These are phyloP conservation scores for Mariannaea elegans DNA, from an alignment of 2,329 filamentous ascomycete genomes.

Conservation along the genomic window DNA sequence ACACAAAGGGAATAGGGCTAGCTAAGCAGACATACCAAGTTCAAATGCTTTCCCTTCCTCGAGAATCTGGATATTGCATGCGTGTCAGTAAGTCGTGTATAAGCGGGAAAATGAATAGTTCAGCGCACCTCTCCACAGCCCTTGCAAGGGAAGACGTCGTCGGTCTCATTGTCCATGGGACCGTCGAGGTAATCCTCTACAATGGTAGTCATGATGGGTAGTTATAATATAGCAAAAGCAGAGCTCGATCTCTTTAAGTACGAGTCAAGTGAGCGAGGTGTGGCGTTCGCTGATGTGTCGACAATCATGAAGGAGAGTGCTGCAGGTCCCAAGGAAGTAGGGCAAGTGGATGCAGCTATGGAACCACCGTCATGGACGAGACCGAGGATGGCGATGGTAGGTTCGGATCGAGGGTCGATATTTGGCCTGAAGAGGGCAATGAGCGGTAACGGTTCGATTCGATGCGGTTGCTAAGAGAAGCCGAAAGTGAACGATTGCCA, in stretches of 20 bases:
- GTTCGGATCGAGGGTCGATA: conserved; percentile 24
- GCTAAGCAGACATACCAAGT: conserved; percentile 72
- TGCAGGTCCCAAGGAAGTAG: conserved; percentile 32
- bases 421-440: conserved; percentile 20
- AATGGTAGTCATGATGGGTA: conserved; percentile 54
- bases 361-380: conserved; percentile 37
- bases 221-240: conserved; percentile 19
- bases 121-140: conserved; percentile 84
- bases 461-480: conserved; percentile 3
- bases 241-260: conserved; percentile 16
- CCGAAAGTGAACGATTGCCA: conserved; percentile 20
- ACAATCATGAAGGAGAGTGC: conserved; percentile 32
- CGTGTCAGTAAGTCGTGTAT: conserved; percentile 28
- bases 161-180: conserved; percentile 78
- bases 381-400: conserved; percentile 17
- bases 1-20: not conserved
- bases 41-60: conserved; percentile 99
- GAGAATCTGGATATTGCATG: conserved; percentile 71
- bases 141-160: conserved; percentile 90
- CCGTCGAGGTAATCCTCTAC: conserved; percentile 71
- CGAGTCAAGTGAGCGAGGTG: conserved; percentile 23
- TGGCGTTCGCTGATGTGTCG: conserved; percentile 22
- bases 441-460: conserved; percentile 19
- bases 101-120: not conserved
- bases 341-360: conserved; percentile 33